Evolutionary conservation across 1,284 basidiomycete species (phyloP).

Genomic region (Trichosporon sp.): DNA sequence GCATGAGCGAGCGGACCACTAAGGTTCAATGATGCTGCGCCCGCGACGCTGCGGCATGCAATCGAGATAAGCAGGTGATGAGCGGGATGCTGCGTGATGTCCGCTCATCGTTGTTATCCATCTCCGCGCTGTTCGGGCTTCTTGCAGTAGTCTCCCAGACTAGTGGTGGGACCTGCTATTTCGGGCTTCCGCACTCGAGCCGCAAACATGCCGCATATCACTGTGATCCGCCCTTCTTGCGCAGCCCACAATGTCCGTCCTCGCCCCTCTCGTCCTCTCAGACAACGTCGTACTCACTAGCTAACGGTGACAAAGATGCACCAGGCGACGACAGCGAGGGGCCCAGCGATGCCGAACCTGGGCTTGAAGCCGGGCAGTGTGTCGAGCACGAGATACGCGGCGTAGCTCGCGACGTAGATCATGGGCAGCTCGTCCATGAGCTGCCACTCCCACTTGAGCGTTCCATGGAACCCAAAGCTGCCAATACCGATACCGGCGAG

Average conservation of each 20-base stretch:
- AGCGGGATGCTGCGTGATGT: background rate
- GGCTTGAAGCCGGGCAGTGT: constrained; percentile 46
- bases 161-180: background rate
- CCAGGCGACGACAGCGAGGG: constrained; percentile 43
- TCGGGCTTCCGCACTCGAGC: background rate
- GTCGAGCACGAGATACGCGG: constrained; percentile 51
- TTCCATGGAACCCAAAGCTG: constrained; percentile 55
- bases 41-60: background rate
- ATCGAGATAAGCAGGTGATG: background rate
- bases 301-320: constrained; percentile 52
- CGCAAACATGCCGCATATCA: no score
- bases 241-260: no score
- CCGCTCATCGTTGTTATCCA: background rate
- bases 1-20: background rate
- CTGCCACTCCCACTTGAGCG: constrained; percentile 56
- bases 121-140: background rate
- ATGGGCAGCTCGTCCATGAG: constrained; percentile 58
- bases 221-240: no score
- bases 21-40: background rate
- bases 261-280: background rate
- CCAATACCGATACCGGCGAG: constrained; percentile 52
- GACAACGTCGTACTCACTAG: constrained; percentile 50
- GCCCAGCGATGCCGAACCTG: constrained; percentile 44
- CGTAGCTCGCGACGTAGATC: constrained; percentile 54
- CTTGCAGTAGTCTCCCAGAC: background rate